Base-by-base conservation (phyloP, 1,284 basidiomycete species). In the Peniophora sp. region DNA sequence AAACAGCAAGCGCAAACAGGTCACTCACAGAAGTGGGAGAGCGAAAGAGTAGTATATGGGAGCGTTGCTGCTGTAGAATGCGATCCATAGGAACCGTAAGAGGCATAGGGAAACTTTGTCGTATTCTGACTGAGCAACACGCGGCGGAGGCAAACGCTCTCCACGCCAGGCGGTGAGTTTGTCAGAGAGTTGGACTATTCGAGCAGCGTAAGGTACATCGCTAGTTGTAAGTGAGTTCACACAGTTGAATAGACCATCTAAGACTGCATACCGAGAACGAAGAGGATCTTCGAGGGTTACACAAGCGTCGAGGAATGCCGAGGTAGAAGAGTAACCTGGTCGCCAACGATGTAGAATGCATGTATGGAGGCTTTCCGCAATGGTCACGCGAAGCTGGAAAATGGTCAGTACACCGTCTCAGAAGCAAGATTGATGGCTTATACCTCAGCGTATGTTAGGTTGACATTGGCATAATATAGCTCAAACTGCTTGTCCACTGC, bases 361-460 rank as follows among this genome's bases (percentile, higher is more conserved):
- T 10, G 76, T 65, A 58, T 79, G 81, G 34, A 94, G 70, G 52
- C 81, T 79, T 55, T 82, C 79, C 37, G 85, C 86, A 54, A 92
- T 83, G 54, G 80, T 77, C 44, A 73, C 71, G 52, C 92, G 78
- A 55, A 92, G 82, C 88, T 90, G 53, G 2, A 48, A 53, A 47
- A 44, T 32, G 46, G 50, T 51, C 47, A 53, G 41, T 27, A 37
- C 23, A 27, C 42, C 39, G 39, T 47, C 47, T 46, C 24, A 45
- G 35, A 24, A 35, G 48, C 51, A 49, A 22, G 41, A 51, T 42
- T 10, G 24, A 35, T 15, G 27, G n/a, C n/a, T 3, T 23, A 49
- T 64, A 89, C 91, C 68, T 95, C 92, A 23, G 88, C 88, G 64
- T 92, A 95, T 42, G 82, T 81, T 12, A 88, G 91, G 58, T 85